Percentiles rank a stretch among this genome's conserved stretches.
These are phyloP conservation scores for Lentinula edodes DNA, from an alignment of 768 basidiomycete species.

Conservation along the genomic window DNA sequence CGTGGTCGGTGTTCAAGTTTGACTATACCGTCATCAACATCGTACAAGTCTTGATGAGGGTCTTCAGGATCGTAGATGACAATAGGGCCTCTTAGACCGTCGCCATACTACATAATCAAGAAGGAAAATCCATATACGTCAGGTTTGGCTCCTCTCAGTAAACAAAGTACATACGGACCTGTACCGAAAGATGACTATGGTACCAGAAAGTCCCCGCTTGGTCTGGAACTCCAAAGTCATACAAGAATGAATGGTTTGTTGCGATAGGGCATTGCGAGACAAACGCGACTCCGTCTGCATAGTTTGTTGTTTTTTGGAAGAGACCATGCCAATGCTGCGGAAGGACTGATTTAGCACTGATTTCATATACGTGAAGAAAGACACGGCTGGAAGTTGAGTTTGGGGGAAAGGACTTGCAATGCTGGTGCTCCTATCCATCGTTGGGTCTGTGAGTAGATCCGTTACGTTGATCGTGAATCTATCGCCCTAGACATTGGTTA, in stretches of 20 bases:
- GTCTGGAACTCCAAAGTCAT: constrained; percentile 23
- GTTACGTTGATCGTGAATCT: constrained; percentile 42
- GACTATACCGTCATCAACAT: constrained; percentile 25
- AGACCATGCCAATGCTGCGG: constrained; percentile 6
- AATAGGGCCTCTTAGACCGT: constrained; percentile 32
- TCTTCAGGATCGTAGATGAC: constrained; percentile 28
- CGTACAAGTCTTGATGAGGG: constrained; percentile 8
- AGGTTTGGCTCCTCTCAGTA: constrained; percentile 15
- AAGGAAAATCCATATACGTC: constrained; percentile 14
- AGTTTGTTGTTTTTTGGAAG: constrained; percentile 16
- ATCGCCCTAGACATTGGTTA: constrained; percentile 26
- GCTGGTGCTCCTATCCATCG: constrained; percentile 45
- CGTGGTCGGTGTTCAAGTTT: constrained; percentile 14
- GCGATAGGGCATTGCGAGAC: constrained; percentile 32
- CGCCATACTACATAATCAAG: constrained; percentile 29
- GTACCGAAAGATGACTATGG: neutral
- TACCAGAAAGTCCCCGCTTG: constrained; percentile 24
- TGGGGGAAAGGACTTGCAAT: constrained; percentile 31
- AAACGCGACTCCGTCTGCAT: constrained; percentile 16
- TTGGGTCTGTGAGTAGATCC: constrained; percentile 37
- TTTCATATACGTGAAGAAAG: too few species aligned
- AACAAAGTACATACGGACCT: neutral
- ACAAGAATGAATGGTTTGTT: constrained; percentile 26
- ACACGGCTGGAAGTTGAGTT: too few species aligned
- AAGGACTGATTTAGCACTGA: neutral